Conservation (phyloP, 495 filamentous ascomycete species). For the Venustampulla echinocandica region DNA sequence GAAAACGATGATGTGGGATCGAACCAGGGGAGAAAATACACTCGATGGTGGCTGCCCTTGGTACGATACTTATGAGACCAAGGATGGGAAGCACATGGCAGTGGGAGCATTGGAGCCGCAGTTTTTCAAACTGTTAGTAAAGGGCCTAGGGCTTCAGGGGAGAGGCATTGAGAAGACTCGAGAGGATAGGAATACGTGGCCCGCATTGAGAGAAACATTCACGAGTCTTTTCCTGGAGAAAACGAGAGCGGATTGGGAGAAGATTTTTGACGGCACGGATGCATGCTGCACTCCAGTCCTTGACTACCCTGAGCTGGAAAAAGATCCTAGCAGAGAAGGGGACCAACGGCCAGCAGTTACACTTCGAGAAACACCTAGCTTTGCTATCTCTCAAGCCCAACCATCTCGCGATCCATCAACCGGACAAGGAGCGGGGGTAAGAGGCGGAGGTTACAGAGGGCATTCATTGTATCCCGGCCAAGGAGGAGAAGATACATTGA, state of each 20-base stretch:
- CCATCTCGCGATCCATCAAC: conserved; percentile 24
- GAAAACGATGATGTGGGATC: conserved; percentile 50
- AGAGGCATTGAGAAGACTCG: conserved; percentile 44
- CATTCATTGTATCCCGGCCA: conserved; percentile 51
- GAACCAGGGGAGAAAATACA: conserved; percentile 62
- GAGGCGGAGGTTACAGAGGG: conserved; percentile 56
- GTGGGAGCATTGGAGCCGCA: conserved; percentile 82
- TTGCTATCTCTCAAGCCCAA: conserved; percentile 24
- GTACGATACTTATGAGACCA: conserved; percentile 82
- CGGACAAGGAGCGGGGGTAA: conserved; percentile 40
- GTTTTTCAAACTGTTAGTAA: conserved; percentile 64
- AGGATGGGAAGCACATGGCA: conserved; percentile 76
- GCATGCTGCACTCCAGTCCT: conserved; percentile 87
- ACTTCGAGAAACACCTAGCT: conserved; percentile 54
- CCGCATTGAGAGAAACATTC: conserved; percentile 50
- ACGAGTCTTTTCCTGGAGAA: conserved; percentile 58
- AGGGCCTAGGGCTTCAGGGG: conserved; percentile 49
- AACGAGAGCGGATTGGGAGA: conserved; percentile 75
- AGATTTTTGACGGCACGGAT: conserved; percentile 77
- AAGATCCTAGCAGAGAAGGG: conserved; percentile 43
- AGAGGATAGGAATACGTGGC: conserved; percentile 55
- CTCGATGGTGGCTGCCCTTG: conserved; percentile 80
- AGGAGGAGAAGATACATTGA: conserved; percentile 62
- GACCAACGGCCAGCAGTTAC: conserved; percentile 72
- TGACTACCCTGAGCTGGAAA: conserved; percentile 61